A percentile compares a stretch with the other conserved stretches of the same genome.
These are phyloP conservation scores for Rhodosporidiobolus odoratus DNA, from an alignment of 768 basidiomycete species.

Conservation along the genomic window DNA sequence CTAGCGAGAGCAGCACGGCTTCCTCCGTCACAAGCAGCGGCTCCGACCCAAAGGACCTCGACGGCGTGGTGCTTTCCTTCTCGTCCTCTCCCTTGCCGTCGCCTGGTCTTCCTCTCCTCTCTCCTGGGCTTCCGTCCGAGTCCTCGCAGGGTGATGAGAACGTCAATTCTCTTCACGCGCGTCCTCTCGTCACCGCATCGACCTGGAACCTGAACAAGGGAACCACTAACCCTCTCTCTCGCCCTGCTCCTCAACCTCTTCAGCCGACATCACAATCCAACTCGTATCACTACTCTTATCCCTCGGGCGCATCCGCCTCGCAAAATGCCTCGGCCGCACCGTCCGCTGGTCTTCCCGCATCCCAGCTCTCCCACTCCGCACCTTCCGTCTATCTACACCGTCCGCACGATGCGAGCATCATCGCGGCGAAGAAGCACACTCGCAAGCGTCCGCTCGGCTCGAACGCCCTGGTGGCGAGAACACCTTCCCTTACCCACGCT, in stretches of 20 bases:
- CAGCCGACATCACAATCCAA: not conserved
- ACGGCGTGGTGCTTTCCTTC: constrained; percentile 26
- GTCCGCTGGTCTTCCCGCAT: not conserved
- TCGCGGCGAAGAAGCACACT: constrained; percentile 39
- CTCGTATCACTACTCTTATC: constrained; percentile 20
- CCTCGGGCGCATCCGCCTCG: not conserved
- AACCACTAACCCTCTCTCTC: not conserved
- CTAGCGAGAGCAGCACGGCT: not conserved
- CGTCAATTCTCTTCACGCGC: not conserved
- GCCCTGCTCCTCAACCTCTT: not conserved
- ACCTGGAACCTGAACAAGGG: constrained; percentile 5
- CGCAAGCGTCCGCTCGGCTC: constrained; percentile 35
- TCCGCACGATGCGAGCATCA: constrained; percentile 27
- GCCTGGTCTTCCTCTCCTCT: not conserved
- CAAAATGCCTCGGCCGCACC: not conserved
- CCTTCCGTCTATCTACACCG: constrained; percentile 23
- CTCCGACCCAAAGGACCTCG: constrained; percentile 28
- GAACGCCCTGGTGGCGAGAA: constrained; percentile 37
- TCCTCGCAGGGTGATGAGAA: not conserved
- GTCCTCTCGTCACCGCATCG: not conserved
- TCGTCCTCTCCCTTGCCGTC: constrained; percentile 23
- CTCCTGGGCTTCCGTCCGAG: not conserved
- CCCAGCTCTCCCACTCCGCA: not conserved
- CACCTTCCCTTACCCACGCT: constrained; percentile 29
- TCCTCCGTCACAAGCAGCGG: constrained; percentile 27